Base-by-base conservation (phyloP, 495 filamentous ascomycete species). In the Hypoxylon rickii region DNA sequence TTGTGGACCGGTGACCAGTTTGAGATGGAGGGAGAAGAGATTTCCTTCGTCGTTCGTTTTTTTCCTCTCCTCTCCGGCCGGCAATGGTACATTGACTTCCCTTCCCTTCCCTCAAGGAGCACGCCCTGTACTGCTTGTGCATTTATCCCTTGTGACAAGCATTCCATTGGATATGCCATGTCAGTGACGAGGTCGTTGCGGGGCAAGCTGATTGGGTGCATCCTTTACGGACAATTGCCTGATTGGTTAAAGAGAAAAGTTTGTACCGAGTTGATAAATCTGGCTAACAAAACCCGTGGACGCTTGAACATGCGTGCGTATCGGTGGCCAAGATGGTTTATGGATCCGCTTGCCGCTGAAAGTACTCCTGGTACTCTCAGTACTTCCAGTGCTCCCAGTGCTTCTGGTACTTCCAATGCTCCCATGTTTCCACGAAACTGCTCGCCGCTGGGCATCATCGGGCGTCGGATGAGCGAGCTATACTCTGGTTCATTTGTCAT, bases 81-180 rank as follows among this genome's bases (percentile, higher is more conserved):
- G 52, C 52, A 62, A 49, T 47, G 47, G 52, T 52, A 50, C 59
- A 29, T 29, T 29, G 4, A 10, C 24, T 29, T 10, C 10, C 24
- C 34, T 37, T 24, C 48, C n/a, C n/a, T n/a, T 56, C 56, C 34
- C 38, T 24, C 48, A 42, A 38, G 39, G 38, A 33, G 44, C 22
- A 19, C 5, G 18, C 8, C 38, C 33, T 44, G 44, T 63, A 63
- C 52, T 44, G 44, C 59, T 52, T 57, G 46, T 63, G 59, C 51
- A 63, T 63, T 63, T 57, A 63, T 63, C 59, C 59, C 59, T 53
- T 63, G 52, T 62, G 59, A 63, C 59, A 57, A 50, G 59, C 59
- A 53, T 57, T 48, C 53, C 48, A 63, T 63, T 63, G 59, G 59
- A 57, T 55, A 51, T 44, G 37, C 48, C 43, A 45, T 48, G 52